Evolutionary conservation across 495 filamentous ascomycete species (phyloP).

Genomic region (Lepraria neglecta): DNA sequence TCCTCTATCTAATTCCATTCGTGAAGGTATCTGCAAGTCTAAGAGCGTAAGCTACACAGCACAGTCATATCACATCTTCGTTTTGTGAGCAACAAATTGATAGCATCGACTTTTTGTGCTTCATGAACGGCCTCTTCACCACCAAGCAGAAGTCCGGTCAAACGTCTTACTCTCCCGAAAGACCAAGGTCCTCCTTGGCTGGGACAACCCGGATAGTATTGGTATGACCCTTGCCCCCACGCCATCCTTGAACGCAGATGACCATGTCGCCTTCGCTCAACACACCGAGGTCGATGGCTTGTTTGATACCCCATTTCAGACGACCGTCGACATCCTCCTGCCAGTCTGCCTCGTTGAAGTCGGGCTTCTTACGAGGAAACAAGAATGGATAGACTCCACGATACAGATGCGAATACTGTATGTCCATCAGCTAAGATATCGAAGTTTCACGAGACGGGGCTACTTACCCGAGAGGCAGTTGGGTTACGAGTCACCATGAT

Average conservation of each 20-base stretch:
- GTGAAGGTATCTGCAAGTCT: too few species aligned
- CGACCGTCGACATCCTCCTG: conserved; percentile 97
- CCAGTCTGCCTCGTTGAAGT: conserved; percentile 85
- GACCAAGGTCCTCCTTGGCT: conserved; percentile 57
- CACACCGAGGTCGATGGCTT: conserved; percentile 78
- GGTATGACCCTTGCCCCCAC: conserved; percentile 94
- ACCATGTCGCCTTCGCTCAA: conserved; percentile 77
- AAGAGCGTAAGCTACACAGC: too few species aligned
- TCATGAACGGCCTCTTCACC: too few species aligned
- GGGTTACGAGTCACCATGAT: conserved; percentile 93
- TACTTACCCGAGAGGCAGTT: conserved; percentile 63
- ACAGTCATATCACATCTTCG: too few species aligned
- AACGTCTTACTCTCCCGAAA: conserved; percentile 21
- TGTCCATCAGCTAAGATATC: conserved; percentile 16
- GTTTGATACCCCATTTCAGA: conserved; percentile 86
- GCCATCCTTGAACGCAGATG: conserved; percentile 96
- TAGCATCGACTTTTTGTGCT: too few species aligned
- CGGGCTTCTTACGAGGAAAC: conserved; percentile 86
- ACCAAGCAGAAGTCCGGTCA: background rate
- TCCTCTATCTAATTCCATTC: too few species aligned
- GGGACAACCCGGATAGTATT: conserved; percentile 80
- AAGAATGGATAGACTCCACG: conserved; percentile 96
- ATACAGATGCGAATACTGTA: conserved; percentile 82
- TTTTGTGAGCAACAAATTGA: too few species aligned
- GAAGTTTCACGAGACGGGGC: background rate